Evolutionary conservation across 352 stramenopile genomes (phyloP).

Genomic region (Phytophthora vignae): DNA sequence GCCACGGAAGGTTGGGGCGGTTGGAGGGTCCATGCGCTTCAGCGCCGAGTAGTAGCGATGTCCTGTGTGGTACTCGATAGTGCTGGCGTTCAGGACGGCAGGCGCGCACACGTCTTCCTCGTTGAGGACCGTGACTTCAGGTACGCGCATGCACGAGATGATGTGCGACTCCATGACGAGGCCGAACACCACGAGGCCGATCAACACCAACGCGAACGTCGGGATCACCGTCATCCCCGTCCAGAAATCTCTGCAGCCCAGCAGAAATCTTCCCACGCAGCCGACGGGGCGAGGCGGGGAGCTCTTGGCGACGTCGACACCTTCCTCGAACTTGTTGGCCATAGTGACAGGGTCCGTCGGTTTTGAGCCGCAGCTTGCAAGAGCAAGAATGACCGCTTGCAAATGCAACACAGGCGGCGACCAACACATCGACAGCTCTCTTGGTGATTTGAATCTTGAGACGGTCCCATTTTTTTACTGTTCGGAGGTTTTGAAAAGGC

Average conservation of each 20-base stretch:
- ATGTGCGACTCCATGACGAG: slow-evolving; percentile 1
- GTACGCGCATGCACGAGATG: not conserved
- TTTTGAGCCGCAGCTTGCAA: not conserved
- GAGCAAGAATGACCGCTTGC: not conserved
- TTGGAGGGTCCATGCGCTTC: slow-evolving; percentile 25
- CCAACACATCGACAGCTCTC: not conserved
- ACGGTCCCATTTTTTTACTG: slow-evolving; percentile 2
- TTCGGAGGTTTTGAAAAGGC: not conserved
- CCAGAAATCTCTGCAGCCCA: slow-evolving; percentile 1
- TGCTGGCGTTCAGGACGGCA: slow-evolving; percentile 18
- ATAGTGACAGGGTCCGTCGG: slow-evolving; percentile 1
- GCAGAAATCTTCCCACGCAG: slow-evolving; percentile 9
- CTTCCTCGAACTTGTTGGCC: slow-evolving; percentile 21
- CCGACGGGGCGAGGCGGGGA: slow-evolving; percentile 1
- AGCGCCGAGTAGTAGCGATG: slow-evolving; percentile 29
- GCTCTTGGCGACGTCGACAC: slow-evolving; percentile 15
- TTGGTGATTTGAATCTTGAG: slow-evolving; percentile 1
- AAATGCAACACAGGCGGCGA: not conserved
- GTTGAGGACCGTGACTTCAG: not conserved
- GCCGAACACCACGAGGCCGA: not conserved
- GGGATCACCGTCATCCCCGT: not conserved
- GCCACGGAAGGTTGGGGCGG: slow-evolving; percentile 35
- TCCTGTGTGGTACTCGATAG: slow-evolving; percentile 27
- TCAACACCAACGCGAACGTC: not conserved
- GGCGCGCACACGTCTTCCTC: slow-evolving; percentile 15